Evolutionary conservation across 805 yeast genomes (phyloP), one percentile per base, ranked within the genome.

Genomic region (Wickerhamomyces ciferrii): DNA sequence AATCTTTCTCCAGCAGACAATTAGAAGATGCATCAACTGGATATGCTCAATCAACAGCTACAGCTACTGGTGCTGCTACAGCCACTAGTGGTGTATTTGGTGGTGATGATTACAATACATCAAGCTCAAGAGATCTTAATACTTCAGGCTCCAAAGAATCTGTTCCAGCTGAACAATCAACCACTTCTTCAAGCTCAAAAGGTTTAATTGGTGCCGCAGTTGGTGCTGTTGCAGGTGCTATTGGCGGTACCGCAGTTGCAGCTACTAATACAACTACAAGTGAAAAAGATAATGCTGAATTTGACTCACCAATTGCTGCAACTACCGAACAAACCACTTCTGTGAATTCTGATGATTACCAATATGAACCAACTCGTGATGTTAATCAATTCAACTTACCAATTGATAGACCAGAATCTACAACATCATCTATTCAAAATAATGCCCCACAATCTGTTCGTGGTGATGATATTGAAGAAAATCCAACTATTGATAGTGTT

Each of bases 391-490:
- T 52, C 41, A 44, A 44, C 32, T 36, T 43, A 54, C 78, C 60
- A 68, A 66, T 57, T 38, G 57, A 52, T 34, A 72, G 94, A 56
- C 87, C 95, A 2, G 86, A 83, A 48, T 87, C 96, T 0, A 78
- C 86, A 36, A 87, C 97, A 0, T 89, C 97, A 0, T 87, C 96
- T 39, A 95, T 90, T 31, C 92, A 86, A 56, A 91, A 91, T 67
- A 90, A 92, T 62, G 89, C 97, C 2, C 91, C 97, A 0, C 79
- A 81, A 65, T 87, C 96, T 20, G 96, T 89, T 8, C 81, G 96
- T 49, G 96, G 87, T 51, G 96, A 83, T 50, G 71, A 62, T 29
- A 59, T 54, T 43, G 65, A 63, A 13, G 68, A 68, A 17, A 53
- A 59, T 13, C 54, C 61, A 21, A 45, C 19, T 53, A 54, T 37